These are phyloP conservation scores for Salix brachista DNA, from an alignment of 345 rosid species.

Conservation along the genomic window DNA sequence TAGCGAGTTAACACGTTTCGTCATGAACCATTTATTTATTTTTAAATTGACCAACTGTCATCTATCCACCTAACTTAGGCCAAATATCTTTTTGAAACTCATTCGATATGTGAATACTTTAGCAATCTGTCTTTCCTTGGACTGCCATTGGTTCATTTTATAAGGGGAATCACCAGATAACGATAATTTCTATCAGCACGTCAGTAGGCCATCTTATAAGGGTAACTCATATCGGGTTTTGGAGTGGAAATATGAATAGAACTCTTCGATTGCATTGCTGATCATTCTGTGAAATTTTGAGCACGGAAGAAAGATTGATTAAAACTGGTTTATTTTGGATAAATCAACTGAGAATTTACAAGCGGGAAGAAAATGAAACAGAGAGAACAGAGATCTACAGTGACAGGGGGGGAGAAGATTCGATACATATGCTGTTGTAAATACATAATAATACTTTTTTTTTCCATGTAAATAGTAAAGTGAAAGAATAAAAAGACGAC, in stretches of 20 bases:
- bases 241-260: not conserved
- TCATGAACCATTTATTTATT: not conserved
- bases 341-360: not conserved
- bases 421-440: not conserved
- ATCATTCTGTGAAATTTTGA: not conserved
- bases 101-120: not conserved
- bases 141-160: not conserved
- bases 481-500: slow-evolving; percentile 27
- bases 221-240: not conserved
- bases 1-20: not conserved
- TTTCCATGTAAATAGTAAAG: slow-evolving; percentile 27
- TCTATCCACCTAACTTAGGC: not conserved
- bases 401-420: not conserved
- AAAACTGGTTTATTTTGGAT: not conserved
- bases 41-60: not conserved
- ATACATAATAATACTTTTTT: not conserved
- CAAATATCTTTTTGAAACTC: not conserved
- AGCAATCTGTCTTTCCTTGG: not conserved
- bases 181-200: not conserved
- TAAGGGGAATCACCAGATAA: not conserved
- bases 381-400: not conserved
- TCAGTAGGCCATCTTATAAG: not conserved
- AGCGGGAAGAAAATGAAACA: not conserved
- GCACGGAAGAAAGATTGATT: not conserved
- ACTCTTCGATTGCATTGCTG: not conserved